Evolutionary conservation across 257 asterid genomes (phyloP).

Genomic region (Plantago major): DNA sequence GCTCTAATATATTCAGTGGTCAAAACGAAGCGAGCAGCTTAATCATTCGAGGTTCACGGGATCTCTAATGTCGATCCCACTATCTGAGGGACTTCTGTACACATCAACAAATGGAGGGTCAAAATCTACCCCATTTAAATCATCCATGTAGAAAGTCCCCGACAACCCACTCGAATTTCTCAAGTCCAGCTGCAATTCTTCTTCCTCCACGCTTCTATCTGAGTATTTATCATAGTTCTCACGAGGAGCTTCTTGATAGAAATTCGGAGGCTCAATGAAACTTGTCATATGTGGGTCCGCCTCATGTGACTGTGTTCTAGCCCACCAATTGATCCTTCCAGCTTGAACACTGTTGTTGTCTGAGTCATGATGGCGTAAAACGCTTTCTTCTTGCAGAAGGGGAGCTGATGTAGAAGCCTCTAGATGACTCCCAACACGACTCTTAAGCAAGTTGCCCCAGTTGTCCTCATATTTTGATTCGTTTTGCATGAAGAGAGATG

Average conservation of each 20-base stretch:
- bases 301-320: constrained; percentile 37
- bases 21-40: constrained; percentile 1
- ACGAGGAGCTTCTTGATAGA: constrained; percentile 22
- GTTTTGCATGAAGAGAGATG: constrained; percentile 27
- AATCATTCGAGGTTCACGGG: constrained; percentile 53
- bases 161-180: constrained; percentile 45
- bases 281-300: constrained; percentile 50
- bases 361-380: constrained; percentile 43
- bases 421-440: constrained; percentile 37
- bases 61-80: constrained; percentile 20
- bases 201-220: constrained; percentile 45
- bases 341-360: constrained; percentile 21
- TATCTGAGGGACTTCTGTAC: constrained; percentile 36
- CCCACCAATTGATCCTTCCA: constrained; percentile 72
- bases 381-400: constrained; percentile 60
- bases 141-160: constrained; percentile 62
- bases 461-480: constrained; percentile 29
- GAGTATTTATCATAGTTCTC: constrained; percentile 36
- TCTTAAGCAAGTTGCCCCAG: constrained; percentile 52
- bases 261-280: constrained; percentile 79
- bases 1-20: constrained; percentile 24
- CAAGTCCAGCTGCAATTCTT: constrained; percentile 32
- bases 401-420: constrained; percentile 81
- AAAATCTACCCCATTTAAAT: constrained; percentile 50
- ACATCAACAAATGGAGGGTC: constrained; percentile 77